phyloP scores from a whole-genome alignment of 1,139 yeast genomes.

The Suhomyces anneliseae region DNA sequence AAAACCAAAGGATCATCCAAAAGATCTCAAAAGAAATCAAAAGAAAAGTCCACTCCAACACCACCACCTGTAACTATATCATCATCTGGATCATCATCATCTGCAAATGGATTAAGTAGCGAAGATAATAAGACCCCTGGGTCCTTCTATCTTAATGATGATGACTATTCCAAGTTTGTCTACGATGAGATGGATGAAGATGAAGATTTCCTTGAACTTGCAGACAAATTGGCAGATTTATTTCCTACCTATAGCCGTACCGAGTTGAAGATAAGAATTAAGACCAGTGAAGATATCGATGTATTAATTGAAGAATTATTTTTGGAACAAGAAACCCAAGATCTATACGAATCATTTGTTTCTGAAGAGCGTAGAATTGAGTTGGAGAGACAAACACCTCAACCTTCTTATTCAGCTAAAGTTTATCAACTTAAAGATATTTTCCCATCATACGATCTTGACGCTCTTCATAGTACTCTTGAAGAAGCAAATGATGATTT shows the following conservation, averaged over 20 bases:
- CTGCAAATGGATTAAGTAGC: not conserved
- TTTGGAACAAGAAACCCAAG: constrained; percentile 17
- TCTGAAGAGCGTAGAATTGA: constrained; percentile 7
- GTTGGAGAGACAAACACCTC: constrained; percentile 2
- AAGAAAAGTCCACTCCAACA: not conserved
- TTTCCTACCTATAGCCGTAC: constrained; percentile 30
- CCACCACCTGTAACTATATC: not conserved
- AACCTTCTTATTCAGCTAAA: constrained; percentile 8
- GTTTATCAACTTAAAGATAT: constrained; percentile 22
- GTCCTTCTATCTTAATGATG: constrained; percentile 8
- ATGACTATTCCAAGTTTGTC: constrained; percentile 14
- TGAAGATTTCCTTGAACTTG: constrained; percentile 16
- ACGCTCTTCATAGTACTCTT: constrained; percentile 16
- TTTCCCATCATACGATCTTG: constrained; percentile 22
- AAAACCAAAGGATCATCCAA: too few species aligned
- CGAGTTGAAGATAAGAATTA: constrained; percentile 25
- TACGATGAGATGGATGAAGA: constrained; percentile 18
- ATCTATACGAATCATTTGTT: constrained; percentile 8
- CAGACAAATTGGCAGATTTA: constrained; percentile 27
- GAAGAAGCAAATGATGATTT: constrained; percentile 19
- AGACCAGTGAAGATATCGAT: constrained; percentile 21
- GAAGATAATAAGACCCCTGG: constrained; percentile 1
- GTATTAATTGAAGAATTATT: constrained; percentile 24
- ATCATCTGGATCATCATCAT: not conserved
- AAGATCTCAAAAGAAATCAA: not conserved